These are phyloP conservation scores for Exophiala spinifera DNA, from an alignment of 2,329 filamentous ascomycete genomes.

Conservation along the genomic window DNA sequence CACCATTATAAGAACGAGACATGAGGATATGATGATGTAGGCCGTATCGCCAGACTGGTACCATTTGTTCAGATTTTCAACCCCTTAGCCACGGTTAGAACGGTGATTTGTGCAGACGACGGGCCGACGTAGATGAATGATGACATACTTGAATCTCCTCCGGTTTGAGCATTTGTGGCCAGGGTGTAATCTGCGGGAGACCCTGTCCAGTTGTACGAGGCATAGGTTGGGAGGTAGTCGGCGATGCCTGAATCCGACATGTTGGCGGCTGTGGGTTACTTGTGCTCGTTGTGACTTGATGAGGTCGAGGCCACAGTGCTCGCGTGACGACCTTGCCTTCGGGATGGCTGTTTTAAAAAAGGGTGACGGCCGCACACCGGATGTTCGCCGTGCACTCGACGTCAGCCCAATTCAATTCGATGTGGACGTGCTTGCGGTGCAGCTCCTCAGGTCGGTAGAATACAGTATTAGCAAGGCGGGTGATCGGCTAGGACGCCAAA, in stretches of 20 bases:
- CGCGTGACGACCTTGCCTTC: too few species aligned
- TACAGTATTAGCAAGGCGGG: too few species aligned
- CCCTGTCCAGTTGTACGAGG: slow-evolving; percentile 50
- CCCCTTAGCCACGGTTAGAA: slow-evolving; percentile 51
- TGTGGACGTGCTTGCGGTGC: too few species aligned
- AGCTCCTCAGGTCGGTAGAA: too few species aligned
- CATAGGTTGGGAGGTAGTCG: slow-evolving; percentile 39
- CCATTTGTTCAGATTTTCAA: slow-evolving; percentile 93
- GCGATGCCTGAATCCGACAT: slow-evolving; percentile 17
- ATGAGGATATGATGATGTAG: slow-evolving; percentile 70
- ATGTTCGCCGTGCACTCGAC: too few species aligned
- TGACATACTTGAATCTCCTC: slow-evolving; percentile 76
- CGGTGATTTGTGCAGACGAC: background rate
- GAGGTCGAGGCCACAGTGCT: too few species aligned
- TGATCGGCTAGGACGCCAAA: too few species aligned
- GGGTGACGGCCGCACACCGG: too few species aligned
- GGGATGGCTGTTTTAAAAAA: too few species aligned
- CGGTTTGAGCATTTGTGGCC: slow-evolving; percentile 56
- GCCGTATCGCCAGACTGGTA: slow-evolving; percentile 87
- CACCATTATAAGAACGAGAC: slow-evolving; percentile 76
- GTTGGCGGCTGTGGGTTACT: background rate
- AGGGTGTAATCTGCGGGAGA: slow-evolving; percentile 43
- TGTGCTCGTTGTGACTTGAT: background rate
- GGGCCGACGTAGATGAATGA: background rate
- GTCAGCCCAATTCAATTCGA: too few species aligned